These are phyloP conservation scores for Cryptosporidium sp. DNA, from an alignment of 169 alveolate species.

Conservation along the genomic window DNA sequence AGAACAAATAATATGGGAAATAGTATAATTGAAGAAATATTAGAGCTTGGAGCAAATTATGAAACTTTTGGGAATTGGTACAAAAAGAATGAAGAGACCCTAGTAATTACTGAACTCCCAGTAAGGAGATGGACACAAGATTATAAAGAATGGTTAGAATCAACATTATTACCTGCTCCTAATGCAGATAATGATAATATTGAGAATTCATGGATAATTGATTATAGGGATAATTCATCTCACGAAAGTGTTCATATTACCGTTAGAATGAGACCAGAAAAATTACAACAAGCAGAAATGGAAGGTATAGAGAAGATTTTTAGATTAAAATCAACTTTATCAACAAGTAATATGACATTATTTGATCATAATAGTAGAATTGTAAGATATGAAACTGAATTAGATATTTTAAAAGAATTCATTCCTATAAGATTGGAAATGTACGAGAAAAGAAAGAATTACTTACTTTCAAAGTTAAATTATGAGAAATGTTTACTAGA, in stretches of 20 bases:
- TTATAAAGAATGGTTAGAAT: slow-evolving; percentile 94
- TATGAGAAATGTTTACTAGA: slow-evolving; percentile 86
- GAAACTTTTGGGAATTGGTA: slow-evolving; percentile 85
- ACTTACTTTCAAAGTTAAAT: slow-evolving; percentile 86
- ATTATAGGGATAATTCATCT: slow-evolving; percentile 87
- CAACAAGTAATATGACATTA: slow-evolving; percentile 94
- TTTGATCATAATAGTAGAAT: slow-evolving; percentile 93
- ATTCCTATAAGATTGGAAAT: slow-evolving; percentile 90
- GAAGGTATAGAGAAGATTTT: slow-evolving; percentile 94
- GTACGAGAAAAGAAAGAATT: slow-evolving; percentile 90
- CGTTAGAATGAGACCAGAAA: slow-evolving; percentile 86
- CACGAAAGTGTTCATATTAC: slow-evolving; percentile 89
- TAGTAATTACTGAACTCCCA: slow-evolving; percentile 96
- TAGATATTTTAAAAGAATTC: slow-evolving; percentile 93
- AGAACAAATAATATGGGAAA: neutral
- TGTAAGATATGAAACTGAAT: slow-evolving; percentile 89
- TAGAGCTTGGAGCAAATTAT: slow-evolving; percentile 72
- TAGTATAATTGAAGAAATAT: neutral
- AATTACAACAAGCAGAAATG: slow-evolving; percentile 73
- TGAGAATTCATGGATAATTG: slow-evolving; percentile 80
- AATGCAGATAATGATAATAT: slow-evolving; percentile 60
- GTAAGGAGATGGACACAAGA: slow-evolving; percentile 96
- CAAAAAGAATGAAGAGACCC: slow-evolving; percentile 81
- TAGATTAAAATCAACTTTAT: slow-evolving; percentile 88
- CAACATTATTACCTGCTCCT: slow-evolving; percentile 75